Evolutionary conservation across 352 stramenopile species (phyloP), one percentile per base, ranked within the genome.

Genomic region (Pythium sp.): DNA sequence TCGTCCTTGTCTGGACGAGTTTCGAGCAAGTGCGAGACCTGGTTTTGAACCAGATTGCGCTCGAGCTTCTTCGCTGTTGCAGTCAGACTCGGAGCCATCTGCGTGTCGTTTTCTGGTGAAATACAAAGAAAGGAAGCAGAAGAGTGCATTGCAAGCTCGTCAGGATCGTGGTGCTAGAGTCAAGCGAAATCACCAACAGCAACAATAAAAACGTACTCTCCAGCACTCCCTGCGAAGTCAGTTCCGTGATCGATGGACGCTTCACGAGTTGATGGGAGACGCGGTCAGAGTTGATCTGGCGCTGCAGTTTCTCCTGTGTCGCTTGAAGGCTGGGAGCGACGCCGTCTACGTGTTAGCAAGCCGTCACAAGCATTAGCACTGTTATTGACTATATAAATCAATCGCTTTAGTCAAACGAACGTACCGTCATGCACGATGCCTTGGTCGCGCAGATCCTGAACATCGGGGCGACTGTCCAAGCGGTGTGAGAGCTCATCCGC

Each of bases 11-110:
- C 86, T 0, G 87, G 87, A 49, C 87, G 77, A 9, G 80, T 87
- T 67, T 95, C 87, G 0, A 95, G 74, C 66, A 95, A 70, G 56
- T 93, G 86, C 9, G 82, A 85, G 15, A 95, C 84, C 57, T 95
- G 86, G 72, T 94, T 89, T 67, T 94, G 82, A 32, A 92, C 80
- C 24, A 95, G 54, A 55, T 84, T 90, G 32, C 81, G 75, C 75
- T 94, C 84, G 7, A 95, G 79, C 65, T 91, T 87, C 73, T 94
- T 91, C 12, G 86, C 84, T 4, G 86, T 92, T 9, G 86, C 84
- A 34, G 78, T 83, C 5, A 94, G 74, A 64, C 80, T 87, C 12
- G 86, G 78, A 0, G 86, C 86, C 53, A 94, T 56, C 15, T 89
- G 73, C 3, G 76, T 72, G 57, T 84, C 83, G 2, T 79, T 79